Evolutionary conservation across 225 moss, liverwort and hornwort genomes (phyloP), one percentile per base, ranked within the genome.

Genomic region (Antitrichia curtipendula): DNA sequence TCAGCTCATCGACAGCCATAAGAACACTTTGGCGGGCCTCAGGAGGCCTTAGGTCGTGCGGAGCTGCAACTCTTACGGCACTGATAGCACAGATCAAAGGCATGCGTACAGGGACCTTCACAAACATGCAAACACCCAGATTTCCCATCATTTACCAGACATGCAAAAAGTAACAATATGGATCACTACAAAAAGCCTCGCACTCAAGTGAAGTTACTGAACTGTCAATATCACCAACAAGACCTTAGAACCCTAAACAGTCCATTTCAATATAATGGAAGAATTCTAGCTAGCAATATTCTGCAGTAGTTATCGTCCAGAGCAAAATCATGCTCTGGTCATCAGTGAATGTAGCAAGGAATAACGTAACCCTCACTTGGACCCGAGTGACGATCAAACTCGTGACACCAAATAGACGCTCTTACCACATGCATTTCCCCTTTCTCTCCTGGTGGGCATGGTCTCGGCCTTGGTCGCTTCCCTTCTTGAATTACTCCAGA

Each of bases 391-490:
- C 31, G 43, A 72, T 43, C 28, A 79, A 83, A 71, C 58, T 65
- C 64, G 60, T 50, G 29, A 63, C 61, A 85, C 52, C 38, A 84
- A 85, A 74, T 61, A 88, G 84, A 78, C 64, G 81, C 47, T 81
- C 96, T 94, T 92, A 97, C 98, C 95, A 98, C 98, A 92, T 98
- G 97, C 98, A 98, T 98, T 93, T 98, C 98, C 84, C 98, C 98
- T 91, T 93, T 95, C 87, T 90, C 96, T 73, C 97, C 95, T 72
- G 98, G 95, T 49, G 95, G 95, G 92, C 98, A 98, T 47, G 97
- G 98, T 88, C 92, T 92, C 75, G 97, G 97, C 87, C 93, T 95
- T 34, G 93, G 92, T 83, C 95, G 94, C 82, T 91, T 90, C 23
- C 95, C 95, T 84, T 95, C 96, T 94, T 97, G 95, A 84, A 94